Conservation (phyloP, 352 stramenopile species). For the Phytophthora hibernalis region DNA sequence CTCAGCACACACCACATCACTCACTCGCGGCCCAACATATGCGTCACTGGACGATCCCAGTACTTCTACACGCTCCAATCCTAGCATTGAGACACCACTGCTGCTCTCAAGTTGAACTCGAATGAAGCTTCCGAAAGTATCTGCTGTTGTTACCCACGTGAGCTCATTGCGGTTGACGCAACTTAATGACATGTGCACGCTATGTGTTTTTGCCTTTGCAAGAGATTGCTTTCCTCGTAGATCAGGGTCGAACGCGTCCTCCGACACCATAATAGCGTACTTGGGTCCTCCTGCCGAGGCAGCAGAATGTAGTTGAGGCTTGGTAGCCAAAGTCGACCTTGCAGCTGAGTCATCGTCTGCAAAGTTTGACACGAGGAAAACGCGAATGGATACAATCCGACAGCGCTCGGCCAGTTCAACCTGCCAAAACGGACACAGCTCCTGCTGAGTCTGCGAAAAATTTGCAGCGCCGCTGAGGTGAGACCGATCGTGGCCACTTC, state of each 20-base stretch:
- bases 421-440: slow-evolving; percentile 85
- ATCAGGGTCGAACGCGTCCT: slow-evolving; percentile 64
- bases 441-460: slow-evolving; percentile 73
- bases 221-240: slow-evolving; percentile 73
- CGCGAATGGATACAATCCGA: slow-evolving; percentile 51
- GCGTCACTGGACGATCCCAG: slow-evolving; percentile 47
- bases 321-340: slow-evolving; percentile 15
- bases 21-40: slow-evolving; percentile 66
- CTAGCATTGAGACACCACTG: slow-evolving; percentile 52
- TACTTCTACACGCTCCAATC: slow-evolving; percentile 55
- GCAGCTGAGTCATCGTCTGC: slow-evolving; percentile 2
- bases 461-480: slow-evolving; percentile 8
- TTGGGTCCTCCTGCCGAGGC: slow-evolving; percentile 28
- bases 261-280: slow-evolving; percentile 61
- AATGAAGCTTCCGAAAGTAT: slow-evolving; percentile 65
- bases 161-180: slow-evolving; percentile 34
- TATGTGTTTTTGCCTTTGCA: slow-evolving; percentile 55
- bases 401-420: slow-evolving; percentile 42
- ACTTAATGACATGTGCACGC: slow-evolving; percentile 52
- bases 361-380: slow-evolving; percentile 35
- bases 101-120: slow-evolving; percentile 69
- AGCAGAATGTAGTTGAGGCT: slow-evolving; percentile 1
- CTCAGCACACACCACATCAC: slow-evolving; percentile 64
- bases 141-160: slow-evolving; percentile 54
- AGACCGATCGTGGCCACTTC: slow-evolving; percentile 8